phyloP scores from a whole-genome alignment of 176 grass and related monocot species.

The Zoysia pacifica region DNA sequence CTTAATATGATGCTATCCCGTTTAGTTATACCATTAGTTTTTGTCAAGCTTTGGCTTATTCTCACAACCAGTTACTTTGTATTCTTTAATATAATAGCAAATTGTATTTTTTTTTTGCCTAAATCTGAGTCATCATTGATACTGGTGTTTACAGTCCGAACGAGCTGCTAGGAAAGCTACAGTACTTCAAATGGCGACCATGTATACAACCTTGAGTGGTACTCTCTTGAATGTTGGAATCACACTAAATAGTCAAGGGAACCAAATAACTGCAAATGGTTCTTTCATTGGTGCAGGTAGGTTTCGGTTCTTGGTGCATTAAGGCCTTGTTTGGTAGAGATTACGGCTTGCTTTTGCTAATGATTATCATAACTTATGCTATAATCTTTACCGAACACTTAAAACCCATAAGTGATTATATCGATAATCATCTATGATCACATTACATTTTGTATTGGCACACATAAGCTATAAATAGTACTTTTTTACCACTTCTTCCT shows the following conservation, averaged over 20 bases:
- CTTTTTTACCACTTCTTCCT: no score
- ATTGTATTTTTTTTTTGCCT: conserved; percentile 3
- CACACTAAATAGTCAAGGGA: conserved; percentile 75
- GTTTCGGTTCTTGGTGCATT: conserved; percentile 3
- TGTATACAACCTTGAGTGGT: conserved; percentile 81
- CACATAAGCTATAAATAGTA: no score
- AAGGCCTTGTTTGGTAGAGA: no score
- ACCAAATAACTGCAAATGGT: conserved; percentile 63
- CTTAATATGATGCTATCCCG: neutral
- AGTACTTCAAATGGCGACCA: conserved; percentile 87
- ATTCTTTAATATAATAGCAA: neutral
- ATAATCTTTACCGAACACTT: no score
- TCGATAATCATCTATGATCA: no score
- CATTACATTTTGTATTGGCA: no score
- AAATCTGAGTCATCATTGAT: neutral
- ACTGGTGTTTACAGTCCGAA: conserved; percentile 69
- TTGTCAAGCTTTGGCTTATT: neutral
- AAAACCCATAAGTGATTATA: no score
- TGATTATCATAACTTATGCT: no score
- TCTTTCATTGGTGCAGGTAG: conserved; percentile 77
- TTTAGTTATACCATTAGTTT: neutral
- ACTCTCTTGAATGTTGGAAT: conserved; percentile 87
- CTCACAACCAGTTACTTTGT: neutral
- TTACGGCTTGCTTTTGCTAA: no score
- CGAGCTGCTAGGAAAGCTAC: conserved; percentile 79